Base-by-base conservation (phyloP, 2,329 filamentous ascomycete genomes). In the Sordariomycetes sp. region DNA sequence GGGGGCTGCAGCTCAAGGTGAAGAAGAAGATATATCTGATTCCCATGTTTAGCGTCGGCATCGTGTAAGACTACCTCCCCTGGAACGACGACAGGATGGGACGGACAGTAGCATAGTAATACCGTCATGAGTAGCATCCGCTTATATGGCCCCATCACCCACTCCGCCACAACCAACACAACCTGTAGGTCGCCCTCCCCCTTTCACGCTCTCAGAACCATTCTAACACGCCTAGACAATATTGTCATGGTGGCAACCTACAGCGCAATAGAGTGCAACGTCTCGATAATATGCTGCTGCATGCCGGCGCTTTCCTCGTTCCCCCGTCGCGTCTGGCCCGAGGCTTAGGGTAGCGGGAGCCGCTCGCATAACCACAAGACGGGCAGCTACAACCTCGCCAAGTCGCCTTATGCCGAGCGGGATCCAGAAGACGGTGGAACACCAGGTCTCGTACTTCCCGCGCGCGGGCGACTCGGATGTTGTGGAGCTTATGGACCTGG, bases 171-270 rank as follows among this genome's bases (percentile, higher is more conserved):
- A 2, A 42, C 58, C 15, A 60, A 58, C 32, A 56, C 56, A 15
- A 60, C 56, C 10, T 60, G 52, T 53, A 53, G 35, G 52, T 35
- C 32, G 7, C 3, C 24, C 5, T 34, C 28, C 28, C 52, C 17
- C 6, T 35, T 8, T 4, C 10, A 2, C 25, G 3, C 2, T 20
- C 17, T 20, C 28, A 7, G 28, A 17, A 52, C 24, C 15, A 12
- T 25, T 8, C 34, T 36, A 53, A 35, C 39, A 45, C 39, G 15
- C 39, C 17, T 17, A 53, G 52, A 60, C 39, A 60, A 60, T 50
- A 60, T 58, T 22, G 56, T 60, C 48, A 60, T 60, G 59, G 59
- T 58, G 17, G 59, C 59, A 22, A 60, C 56, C 20, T 60, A 60
- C 56, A 58, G 53, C 35, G 56, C 58, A n/a, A 53, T 60, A 25